phyloP scores from a whole-genome alignment of 2,329 filamentous ascomycete genomes.

The Pezicula neosporulosa region DNA sequence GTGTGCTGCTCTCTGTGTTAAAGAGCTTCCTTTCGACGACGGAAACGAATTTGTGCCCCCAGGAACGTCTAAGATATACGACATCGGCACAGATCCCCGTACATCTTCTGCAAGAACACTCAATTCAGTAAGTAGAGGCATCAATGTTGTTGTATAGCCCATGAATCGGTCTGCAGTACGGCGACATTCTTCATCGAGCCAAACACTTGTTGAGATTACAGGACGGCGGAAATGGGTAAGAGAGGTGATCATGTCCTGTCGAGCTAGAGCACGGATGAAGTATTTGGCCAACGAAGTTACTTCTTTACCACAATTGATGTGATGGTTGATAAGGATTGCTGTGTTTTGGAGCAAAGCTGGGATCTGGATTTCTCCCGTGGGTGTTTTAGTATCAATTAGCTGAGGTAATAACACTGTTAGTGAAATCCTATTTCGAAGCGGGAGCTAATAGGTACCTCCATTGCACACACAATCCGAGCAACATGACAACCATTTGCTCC shows the following conservation, averaged over 20 bases:
- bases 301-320: constrained; percentile 15
- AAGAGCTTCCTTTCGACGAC: not conserved
- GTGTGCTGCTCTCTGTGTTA: constrained; percentile 14
- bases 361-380: constrained; percentile 16
- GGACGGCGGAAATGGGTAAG: constrained; percentile 20
- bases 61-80: not conserved
- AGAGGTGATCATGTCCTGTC: constrained; percentile 29
- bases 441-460: constrained; percentile 21
- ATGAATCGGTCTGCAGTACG: constrained; percentile 27
- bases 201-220: constrained; percentile 21
- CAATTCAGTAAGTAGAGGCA: constrained; percentile 27
- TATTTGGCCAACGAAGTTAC: constrained; percentile 27
- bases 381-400: constrained; percentile 5
- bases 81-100: constrained; percentile 1
- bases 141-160: constrained; percentile 27
- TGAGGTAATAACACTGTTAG: not conserved
- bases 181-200: constrained; percentile 22
- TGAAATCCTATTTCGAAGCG: not conserved
- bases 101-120: constrained; percentile 26
- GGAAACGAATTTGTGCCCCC: not conserved
- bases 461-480: constrained; percentile 26
- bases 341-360: constrained; percentile 20
- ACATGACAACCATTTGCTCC: constrained; percentile 25
- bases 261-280: constrained; percentile 28
- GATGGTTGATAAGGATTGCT: constrained; percentile 23